Base-by-base conservation (phyloP, 768 basidiomycete genomes). In the Rhodosporidiobolus odoratus region DNA sequence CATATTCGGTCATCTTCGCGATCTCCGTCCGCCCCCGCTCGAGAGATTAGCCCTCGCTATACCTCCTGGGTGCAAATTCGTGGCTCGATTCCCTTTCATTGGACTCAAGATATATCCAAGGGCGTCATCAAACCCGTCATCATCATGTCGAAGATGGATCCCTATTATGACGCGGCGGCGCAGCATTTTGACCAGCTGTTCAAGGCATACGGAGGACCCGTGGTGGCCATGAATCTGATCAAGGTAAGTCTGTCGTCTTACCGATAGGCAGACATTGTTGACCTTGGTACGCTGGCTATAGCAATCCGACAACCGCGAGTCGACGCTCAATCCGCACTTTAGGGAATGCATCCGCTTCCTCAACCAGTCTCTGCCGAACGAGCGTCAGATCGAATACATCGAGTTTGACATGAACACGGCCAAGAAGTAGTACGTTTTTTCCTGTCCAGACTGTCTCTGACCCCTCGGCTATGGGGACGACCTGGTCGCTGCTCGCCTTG, bases 361-460 rank as follows among this genome's bases (percentile, higher is more conserved):
- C 38, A 98, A 98, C 72, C 95, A 99, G 78, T 97, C 96, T 80
- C 80, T 99, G 19, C 95, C 96, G 0, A 83, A 83, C 12, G 88
- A 83, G 35, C 89, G 90, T 81, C 87, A 88, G 81, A 91, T 99
- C 86, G 83, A 87, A 21, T 96, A 98, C 78, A 86, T 91, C 52
- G 87, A 92, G 21, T 99, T 92, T 91, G 96, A 99, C 79, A 96
- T 98, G 90, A 88, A 89, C 7, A 84, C 89, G 48, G 92, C 94
- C 3, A 91, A 93, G 74, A 96, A 96, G 79, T 90, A 92, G 93
- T 91, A 75, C n/a, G 84, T 74, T 25, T 19, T n/a, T 48, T n/a
- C 38, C 27, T 15, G 77, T 78, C 12, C 27, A 40, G 32, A 37
- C 50, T 37, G 37, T 67, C 25, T 52, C 67, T 47, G 15, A 34